Percentiles rank a stretch among this genome's conserved stretches.
Evolutionary conservation across 495 filamentous ascomycete genomes (phyloP).

Genomic region (Penicillium argentinense): DNA sequence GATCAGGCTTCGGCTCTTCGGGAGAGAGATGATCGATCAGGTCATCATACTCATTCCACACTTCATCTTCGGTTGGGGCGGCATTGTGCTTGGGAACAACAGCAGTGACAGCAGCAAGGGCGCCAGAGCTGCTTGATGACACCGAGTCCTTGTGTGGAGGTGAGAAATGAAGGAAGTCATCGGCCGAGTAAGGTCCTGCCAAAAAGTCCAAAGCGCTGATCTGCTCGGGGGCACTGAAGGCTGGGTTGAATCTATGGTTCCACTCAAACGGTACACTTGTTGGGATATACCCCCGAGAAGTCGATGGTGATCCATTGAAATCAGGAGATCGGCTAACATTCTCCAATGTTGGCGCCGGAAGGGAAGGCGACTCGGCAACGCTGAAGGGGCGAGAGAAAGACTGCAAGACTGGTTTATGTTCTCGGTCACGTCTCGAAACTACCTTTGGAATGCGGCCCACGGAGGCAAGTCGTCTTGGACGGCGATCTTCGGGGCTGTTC

Average conservation of each 20-base stretch:
- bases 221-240: slow-evolving; percentile 38
- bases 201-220: slow-evolving; percentile 37
- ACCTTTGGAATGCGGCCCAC: slow-evolving; percentile 91
- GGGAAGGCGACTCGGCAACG: slow-evolving; percentile 33
- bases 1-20: slow-evolving; percentile 26
- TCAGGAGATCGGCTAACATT: too few relatives aligned
- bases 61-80: slow-evolving; percentile 74
- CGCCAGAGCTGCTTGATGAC: slow-evolving; percentile 66
- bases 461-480: slow-evolving; percentile 61
- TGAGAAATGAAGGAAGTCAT: slow-evolving; percentile 72
- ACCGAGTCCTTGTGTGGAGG: slow-evolving; percentile 65
- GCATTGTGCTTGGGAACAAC: slow-evolving; percentile 57
- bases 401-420: slow-evolving; percentile 67
- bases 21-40: slow-evolving; percentile 71
- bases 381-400: slow-evolving; percentile 86
- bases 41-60: slow-evolving; percentile 96
- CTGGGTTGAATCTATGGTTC: slow-evolving; percentile 32
- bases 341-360: slow-evolving; percentile 22
- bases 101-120: slow-evolving; percentile 58
- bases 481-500: slow-evolving; percentile 25
- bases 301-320: slow-evolving; percentile 18
- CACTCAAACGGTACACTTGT: slow-evolving; percentile 18
- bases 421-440: slow-evolving; percentile 66
- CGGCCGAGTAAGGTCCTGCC: slow-evolving; percentile 36
- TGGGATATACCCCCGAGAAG: too few relatives aligned